Conservation (phyloP, 805 yeast species). For the Saccharomycopsis selenospora region DNA sequence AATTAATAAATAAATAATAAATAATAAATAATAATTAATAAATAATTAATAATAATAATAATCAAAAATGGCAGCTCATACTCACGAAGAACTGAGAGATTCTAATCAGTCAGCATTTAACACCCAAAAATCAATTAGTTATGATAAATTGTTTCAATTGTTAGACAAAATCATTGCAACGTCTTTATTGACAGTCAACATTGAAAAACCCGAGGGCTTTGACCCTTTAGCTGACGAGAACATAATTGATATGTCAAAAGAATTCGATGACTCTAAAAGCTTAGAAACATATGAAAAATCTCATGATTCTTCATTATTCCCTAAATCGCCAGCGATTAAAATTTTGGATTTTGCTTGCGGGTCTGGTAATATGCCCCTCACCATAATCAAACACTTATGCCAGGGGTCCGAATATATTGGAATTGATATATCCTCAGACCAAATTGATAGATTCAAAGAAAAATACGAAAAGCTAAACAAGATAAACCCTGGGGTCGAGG, state of each 20-base stretch:
- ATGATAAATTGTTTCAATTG: neutral
- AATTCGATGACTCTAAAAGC: neutral
- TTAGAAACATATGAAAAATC: neutral
- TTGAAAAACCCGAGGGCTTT: neutral
- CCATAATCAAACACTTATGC: neutral
- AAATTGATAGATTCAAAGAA: neutral
- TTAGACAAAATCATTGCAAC: neutral
- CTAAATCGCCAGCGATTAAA: neutral
- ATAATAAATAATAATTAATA: too few relatives aligned
- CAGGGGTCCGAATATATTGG: neutral
- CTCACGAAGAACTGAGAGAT: conserved; percentile 3
- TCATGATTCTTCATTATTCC: neutral
- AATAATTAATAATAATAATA: too few relatives aligned
- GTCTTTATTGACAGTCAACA: neutral
- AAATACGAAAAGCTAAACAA: neutral
- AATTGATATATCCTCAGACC: neutral
- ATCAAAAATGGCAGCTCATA: too few relatives aligned
- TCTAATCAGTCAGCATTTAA: neutral
- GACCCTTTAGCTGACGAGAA: neutral
- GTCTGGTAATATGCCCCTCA: neutral
- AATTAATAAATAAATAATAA: too few relatives aligned
- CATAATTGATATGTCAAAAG: neutral
- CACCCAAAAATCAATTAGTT: neutral
- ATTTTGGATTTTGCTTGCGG: neutral
- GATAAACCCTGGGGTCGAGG: neutral